These are phyloP conservation scores for Sarocladium brachiariae DNA, from an alignment of 2,329 filamentous ascomycete species.

Conservation along the genomic window DNA sequence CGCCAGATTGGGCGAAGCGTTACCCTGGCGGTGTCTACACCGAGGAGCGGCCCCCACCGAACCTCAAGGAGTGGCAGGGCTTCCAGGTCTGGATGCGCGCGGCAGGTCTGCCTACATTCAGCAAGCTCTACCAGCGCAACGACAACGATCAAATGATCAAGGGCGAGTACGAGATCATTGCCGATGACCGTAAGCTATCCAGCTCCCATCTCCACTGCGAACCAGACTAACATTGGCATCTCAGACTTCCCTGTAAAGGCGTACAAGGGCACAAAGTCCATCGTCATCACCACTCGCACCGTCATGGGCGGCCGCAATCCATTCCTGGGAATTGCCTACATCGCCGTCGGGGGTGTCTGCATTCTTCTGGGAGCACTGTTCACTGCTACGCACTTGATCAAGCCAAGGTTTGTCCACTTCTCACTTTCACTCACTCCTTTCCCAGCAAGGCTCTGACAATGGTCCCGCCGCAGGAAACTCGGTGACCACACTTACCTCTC, in stretches of 20 bases:
- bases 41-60: constrained; percentile 55
- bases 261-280: constrained; percentile 83
- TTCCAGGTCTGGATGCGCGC: constrained; percentile 99
- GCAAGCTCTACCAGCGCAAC: constrained; percentile 84
- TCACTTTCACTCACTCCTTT: constrained; percentile 5
- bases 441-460: constrained; percentile 7
- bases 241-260: constrained; percentile 71
- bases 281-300: constrained; percentile 82
- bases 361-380: constrained; percentile 83
- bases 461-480: constrained; percentile 63
- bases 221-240: constrained; percentile 10
- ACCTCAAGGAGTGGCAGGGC: constrained; percentile 68
- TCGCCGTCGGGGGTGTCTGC: constrained; percentile 89
- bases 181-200: constrained; percentile 63
- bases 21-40: constrained; percentile 65
- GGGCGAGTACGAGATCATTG: constrained; percentile 70
- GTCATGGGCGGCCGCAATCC: constrained; percentile 93
- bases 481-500: constrained; percentile 96
- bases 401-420: constrained; percentile 66
- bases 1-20: constrained; percentile 73
- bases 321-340: constrained; percentile 92
- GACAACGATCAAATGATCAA: constrained; percentile 58
- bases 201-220: neutral
- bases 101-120: constrained; percentile 87
- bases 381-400: constrained; percentile 83